Evolutionary conservation across 208 protist genomes (phyloP).

Genomic region (Crithidia acanthocephali): DNA sequence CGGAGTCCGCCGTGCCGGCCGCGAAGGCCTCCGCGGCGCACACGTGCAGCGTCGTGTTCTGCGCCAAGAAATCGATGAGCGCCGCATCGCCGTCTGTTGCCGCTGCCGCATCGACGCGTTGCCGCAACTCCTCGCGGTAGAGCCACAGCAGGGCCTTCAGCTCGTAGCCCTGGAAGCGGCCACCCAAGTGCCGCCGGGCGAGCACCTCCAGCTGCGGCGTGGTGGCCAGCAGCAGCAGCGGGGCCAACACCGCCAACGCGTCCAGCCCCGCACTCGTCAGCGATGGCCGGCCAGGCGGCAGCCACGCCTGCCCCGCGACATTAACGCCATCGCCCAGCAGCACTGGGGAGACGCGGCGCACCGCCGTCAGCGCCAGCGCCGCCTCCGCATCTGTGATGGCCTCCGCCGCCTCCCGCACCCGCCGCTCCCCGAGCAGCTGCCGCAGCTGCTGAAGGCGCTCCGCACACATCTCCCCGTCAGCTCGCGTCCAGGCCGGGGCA

Average conservation of each 20-base stretch:
- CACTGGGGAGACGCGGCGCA: neutral
- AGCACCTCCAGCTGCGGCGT: conserved; percentile 57
- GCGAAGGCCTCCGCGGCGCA: conserved; percentile 20
- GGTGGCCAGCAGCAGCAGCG: conserved; percentile 48
- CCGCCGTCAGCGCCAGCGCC: neutral
- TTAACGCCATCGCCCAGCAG: neutral
- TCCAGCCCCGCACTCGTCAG: conserved; percentile 37
- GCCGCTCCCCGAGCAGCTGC: conserved; percentile 26
- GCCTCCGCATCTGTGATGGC: conserved; percentile 20
- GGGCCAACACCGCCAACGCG: conserved; percentile 47
- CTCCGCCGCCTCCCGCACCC: conserved; percentile 30
- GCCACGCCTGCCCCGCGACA: conserved; percentile 10
- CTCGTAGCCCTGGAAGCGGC: conserved; percentile 47
- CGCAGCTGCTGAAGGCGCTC: conserved; percentile 24
- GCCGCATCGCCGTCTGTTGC: conserved; percentile 18
- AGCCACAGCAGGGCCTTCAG: conserved; percentile 54
- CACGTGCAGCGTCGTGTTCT: conserved; percentile 41
- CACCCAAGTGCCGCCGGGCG: conserved; percentile 34
- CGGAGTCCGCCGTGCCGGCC: neutral
- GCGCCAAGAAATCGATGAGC: conserved; percentile 42
- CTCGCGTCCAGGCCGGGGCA: conserved; percentile 17
- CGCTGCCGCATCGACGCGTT: conserved; percentile 15
- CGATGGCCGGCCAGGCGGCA: conserved; percentile 16
- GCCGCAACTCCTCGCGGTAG: conserved; percentile 39
- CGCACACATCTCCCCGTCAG: conserved; percentile 25